Evolutionary conservation across 2,329 filamentous ascomycete species (phyloP), one percentile per base, ranked within the genome.

Genomic region (Neofusicoccum umdonicola): DNA sequence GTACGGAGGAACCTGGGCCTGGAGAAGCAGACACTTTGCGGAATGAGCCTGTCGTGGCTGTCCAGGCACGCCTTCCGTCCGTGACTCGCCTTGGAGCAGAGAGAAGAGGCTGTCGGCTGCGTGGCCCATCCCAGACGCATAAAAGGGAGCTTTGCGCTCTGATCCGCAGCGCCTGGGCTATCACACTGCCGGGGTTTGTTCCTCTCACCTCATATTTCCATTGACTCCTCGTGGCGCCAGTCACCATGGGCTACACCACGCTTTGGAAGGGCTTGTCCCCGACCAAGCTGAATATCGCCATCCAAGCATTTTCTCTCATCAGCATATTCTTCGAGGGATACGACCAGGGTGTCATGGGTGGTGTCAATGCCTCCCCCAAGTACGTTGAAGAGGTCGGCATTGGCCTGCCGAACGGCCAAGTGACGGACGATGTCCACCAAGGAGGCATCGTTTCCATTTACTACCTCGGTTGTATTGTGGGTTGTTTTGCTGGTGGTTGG

Each of bases 321-420:
- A 63, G 61, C 27, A 63, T 63, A 17, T 63, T 63, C 48, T 63
- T 63, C 48, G 61, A 63, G 22, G 61, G 82, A 44, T 84, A 84
- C 69, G 83, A 85, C 67, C 83, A 85, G 69, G 83, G 82, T 37
- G 80, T 84, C 77, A 83, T 84, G 81, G 84, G 85, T 17, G 88
- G 88, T 64, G 87, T 90, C 12, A 90, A 90, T 75, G 87, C 85
- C 52, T 82, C 87, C 44, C 83, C 83, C 57, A 77, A 89, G 72
- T 91, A 90, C 71, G 85, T 88, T 58, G 79, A 85, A 42, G 77
- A 85, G 9, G 90, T 91, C 87, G 82, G 82, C 7, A 87, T 90
- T 67, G 88, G 88, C 5, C 82, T 89, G 68, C 82, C 84, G 17
- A 73, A 79, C 22, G 77, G 79, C 22, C 70, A 74, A 1, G 65